phyloP scores from a whole-genome alignment of 192 early-diverging fungal genomes.

The Linnemannia schmuckeri region DNA sequence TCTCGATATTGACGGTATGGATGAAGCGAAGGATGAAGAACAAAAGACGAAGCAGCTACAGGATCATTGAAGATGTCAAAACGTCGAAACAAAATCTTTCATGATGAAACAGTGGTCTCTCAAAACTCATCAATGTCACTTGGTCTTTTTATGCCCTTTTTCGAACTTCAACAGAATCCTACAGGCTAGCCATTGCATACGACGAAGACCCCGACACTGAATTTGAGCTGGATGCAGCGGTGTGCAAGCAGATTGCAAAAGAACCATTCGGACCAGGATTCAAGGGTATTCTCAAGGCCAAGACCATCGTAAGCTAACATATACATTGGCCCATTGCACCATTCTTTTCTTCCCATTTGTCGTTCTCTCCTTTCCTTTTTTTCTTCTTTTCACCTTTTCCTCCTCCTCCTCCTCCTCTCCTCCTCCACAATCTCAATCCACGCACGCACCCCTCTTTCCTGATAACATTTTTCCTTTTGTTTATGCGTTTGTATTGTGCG shows the following conservation, averaged over 20 bases:
- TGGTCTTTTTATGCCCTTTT: too few relatives aligned
- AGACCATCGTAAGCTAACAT: conserved; percentile 27
- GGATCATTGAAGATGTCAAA: not conserved
- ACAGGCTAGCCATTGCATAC: conserved; percentile 28
- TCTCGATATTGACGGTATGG: conserved; percentile 35
- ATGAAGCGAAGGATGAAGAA: not conserved
- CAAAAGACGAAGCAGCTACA: not conserved
- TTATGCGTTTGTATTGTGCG: not conserved
- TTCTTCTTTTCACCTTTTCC: not conserved
- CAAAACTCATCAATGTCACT: not conserved
- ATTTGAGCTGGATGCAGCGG: conserved; percentile 16
- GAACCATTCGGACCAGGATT: not conserved
- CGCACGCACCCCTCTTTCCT: not conserved
- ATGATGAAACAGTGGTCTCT: too few relatives aligned
- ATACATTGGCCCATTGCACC: not conserved
- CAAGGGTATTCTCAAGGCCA: conserved; percentile 35
- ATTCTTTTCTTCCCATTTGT: not conserved
- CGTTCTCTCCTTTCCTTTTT: not conserved
- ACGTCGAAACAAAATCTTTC: not conserved
- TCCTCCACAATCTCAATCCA: not conserved
- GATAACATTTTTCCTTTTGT: not conserved
- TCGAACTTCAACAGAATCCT: conserved; percentile 19
- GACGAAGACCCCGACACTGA: conserved; percentile 22
- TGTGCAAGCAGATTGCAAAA: conserved; percentile 18
- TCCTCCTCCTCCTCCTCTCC: not conserved